Evolutionary conservation across 495 filamentous ascomycete species (phyloP).

Genomic region (Penicillium subrubescens): DNA sequence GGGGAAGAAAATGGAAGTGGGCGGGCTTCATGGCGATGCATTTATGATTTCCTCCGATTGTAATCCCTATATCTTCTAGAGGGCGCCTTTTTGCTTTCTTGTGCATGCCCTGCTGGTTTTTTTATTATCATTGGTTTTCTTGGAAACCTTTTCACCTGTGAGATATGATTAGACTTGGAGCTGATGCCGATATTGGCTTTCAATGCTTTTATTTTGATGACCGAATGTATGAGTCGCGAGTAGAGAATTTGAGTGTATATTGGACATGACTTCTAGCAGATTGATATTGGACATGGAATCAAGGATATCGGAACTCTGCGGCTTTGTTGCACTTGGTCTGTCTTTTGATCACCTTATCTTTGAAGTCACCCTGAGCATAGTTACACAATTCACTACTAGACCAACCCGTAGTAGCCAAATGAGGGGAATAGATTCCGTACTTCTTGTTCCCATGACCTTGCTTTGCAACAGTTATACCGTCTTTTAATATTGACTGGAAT

Average conservation of each 20-base stretch:
- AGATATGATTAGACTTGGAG: constrained; percentile 35
- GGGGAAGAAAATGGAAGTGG: constrained; percentile 12
- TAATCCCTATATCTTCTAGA: constrained; percentile 24
- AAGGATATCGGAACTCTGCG: not conserved
- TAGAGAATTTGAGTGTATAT: not conserved
- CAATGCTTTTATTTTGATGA: constrained; percentile 14
- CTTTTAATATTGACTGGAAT: not conserved
- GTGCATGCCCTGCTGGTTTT: constrained; percentile 9
- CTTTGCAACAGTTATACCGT: not conserved
- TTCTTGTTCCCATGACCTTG: not conserved
- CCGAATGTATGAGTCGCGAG: not conserved
- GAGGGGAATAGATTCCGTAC: not conserved
- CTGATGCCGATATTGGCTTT: constrained; percentile 18
- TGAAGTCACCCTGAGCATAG: not conserved
- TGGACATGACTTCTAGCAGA: not conserved
- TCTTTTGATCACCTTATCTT: not conserved
- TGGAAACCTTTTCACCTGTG: constrained; percentile 22
- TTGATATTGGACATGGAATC: not conserved
- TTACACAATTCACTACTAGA: not conserved
- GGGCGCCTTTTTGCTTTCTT: constrained; percentile 13
- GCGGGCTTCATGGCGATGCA: constrained; percentile 18
- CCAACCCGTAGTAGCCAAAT: not conserved
- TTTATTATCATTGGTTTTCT: constrained; percentile 9
- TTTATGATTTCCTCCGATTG: constrained; percentile 27
- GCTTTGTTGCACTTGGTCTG: not conserved